Percentiles rank a stretch among this genome's conserved stretches.
Conservation (phyloP, 2,329 filamentous ascomycete species). For the Capronia epimyces region DNA sequence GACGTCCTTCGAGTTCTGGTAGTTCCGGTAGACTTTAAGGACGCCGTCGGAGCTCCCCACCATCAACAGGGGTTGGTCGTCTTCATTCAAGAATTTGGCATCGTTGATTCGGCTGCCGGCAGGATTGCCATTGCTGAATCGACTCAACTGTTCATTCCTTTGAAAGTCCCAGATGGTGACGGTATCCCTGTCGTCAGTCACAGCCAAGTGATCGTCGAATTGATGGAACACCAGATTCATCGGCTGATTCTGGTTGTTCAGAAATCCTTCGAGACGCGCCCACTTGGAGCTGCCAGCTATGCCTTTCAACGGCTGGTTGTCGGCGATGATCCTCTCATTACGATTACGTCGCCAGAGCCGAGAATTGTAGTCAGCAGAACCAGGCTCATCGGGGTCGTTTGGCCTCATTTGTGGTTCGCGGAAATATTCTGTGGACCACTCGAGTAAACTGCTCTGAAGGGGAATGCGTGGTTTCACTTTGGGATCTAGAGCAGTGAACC, state of each 20-base stretch:
- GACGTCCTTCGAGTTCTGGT: constrained; percentile 69
- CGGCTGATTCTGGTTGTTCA: constrained; percentile 85
- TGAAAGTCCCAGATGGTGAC: constrained; percentile 85
- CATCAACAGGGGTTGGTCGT: constrained; percentile 90
- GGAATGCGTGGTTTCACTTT: constrained; percentile 58
- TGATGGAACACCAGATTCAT: constrained; percentile 95
- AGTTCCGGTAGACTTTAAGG: constrained; percentile 86
- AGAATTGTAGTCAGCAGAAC: constrained; percentile 93
- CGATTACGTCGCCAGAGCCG: constrained; percentile 86
- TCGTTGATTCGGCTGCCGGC: constrained; percentile 87
- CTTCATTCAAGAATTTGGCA: constrained; percentile 95
- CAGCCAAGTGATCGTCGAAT: constrained; percentile 91
- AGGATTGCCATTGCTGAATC: constrained; percentile 93
- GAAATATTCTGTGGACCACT: constrained; percentile 98
- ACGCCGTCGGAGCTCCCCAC: constrained; percentile 94
- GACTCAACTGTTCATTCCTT: constrained; percentile 64
- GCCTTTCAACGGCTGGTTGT: constrained; percentile 89
- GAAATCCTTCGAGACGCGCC: constrained; percentile 74
- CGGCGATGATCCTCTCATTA: constrained; percentile 85
- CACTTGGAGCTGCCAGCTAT: constrained; percentile 79
- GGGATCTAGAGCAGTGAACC: constrained; percentile 59
- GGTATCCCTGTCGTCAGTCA: constrained; percentile 84
- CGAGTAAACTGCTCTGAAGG: constrained; percentile 74
- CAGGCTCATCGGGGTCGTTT: constrained; percentile 90
- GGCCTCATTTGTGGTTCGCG: constrained; percentile 97